Evolutionary conservation across 495 filamentous ascomycete genomes (phyloP), one percentile per base, ranked within the genome.

Genomic region (Aspergillus heteromorphus): DNA sequence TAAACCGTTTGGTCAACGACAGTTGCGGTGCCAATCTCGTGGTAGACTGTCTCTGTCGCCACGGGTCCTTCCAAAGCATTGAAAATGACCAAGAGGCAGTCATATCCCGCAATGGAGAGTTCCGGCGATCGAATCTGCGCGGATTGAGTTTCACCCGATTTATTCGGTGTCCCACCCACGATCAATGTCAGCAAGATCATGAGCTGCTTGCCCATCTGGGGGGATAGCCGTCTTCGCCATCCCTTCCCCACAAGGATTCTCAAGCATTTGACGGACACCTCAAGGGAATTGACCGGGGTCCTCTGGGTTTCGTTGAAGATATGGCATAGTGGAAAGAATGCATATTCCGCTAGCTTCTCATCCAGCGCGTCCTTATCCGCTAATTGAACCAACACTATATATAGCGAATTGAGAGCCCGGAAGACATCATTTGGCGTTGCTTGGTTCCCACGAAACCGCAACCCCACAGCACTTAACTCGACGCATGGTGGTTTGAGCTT

Each of bases 271-370:
- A 97, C 78, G 30, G 84, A 81, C 20, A 86, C 60, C 67, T 99
- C 93, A 4, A 92, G 66, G 19, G 87, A 83, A 29, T 81, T 80
- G 25, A 87, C 79, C 6, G 95, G 82, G 29, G 91, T 77, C 25
- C 77, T 76, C 56, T 91, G 82, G 48, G 85, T 85, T 48, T 83
- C 79, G 51, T 88, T 85, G 58, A 99, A 86, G 45, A 97, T 83
- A 56, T 95, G 87, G 2, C 88, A 89, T 0, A 99, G 72, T 0
- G 93, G 93, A 60, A 96, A 93, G 77, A 97, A 97, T 59, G 87
- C 81, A 73, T 96, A 99, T 67, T 97, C 90, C 7, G 91, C 93
- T 21, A 97, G 73, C 67, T 89, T 91, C 49, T 83, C 77, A 64
- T 96, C 89, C 10, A 97, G 73, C 0, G 77, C 72, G 30, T 79